phyloP scores from a whole-genome alignment of 345 rosid genomes.

The Aquilaria malaccensis region DNA sequence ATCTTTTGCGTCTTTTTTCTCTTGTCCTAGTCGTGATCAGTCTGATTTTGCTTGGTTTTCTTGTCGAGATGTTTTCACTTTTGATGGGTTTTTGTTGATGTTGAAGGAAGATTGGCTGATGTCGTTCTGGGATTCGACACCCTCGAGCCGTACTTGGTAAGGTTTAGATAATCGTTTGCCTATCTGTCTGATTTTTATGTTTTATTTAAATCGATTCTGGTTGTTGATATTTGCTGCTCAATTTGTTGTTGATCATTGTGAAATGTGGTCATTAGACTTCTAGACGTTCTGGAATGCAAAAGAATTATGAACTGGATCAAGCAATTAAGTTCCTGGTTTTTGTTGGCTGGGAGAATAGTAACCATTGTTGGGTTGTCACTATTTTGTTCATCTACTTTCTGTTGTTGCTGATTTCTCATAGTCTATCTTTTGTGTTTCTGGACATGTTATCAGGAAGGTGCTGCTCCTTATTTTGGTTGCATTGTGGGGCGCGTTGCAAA shows the following conservation, averaged over 20 bases:
- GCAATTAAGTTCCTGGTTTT: too few relatives aligned
- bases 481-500: conserved; percentile 96
- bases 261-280: too few relatives aligned
- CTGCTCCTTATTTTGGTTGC: conserved; percentile 83
- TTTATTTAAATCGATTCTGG: conserved; percentile 4
- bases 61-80: not conserved
- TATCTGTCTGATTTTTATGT: not conserved
- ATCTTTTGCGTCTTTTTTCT: not conserved
- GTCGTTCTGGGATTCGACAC: conserved; percentile 92
- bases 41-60: not conserved
- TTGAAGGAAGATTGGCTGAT: conserved; percentile 68
- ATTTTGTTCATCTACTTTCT: not conserved
- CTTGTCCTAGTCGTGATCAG: not conserved
- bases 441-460: conserved; percentile 49
- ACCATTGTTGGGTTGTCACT: too few relatives aligned
- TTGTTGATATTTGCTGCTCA: not conserved
- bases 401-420: conserved; percentile 4
- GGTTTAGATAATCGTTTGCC: conserved; percentile 1
- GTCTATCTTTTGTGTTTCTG: not conserved
- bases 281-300: too few relatives aligned
- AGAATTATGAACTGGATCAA: too few relatives aligned
- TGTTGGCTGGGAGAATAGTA: too few relatives aligned
- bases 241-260: not conserved
- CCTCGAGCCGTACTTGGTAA: conserved; percentile 81
- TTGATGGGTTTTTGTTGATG: conserved; percentile 4